Evolutionary conservation across 2,329 filamentous ascomycete species (phyloP), one percentile per base, ranked within the genome.

Genomic region (Alternaria tenuissima): DNA sequence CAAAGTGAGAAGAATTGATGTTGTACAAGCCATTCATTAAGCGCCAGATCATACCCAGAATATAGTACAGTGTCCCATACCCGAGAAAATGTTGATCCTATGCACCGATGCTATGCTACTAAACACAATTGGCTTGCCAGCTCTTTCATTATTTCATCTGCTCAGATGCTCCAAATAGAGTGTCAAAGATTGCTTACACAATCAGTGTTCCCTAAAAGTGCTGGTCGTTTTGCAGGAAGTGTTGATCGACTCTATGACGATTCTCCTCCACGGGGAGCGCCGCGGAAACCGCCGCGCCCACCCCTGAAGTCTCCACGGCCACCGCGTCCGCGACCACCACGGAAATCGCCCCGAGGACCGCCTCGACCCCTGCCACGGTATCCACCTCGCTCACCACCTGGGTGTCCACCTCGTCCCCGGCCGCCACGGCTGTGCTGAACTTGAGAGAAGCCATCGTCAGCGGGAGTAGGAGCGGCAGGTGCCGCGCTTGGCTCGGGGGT

Each of bases 391-490:
- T 84, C 84, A 77, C 76, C 76, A 39, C 77, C 76, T 36, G 76
- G 69, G 61, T 71, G 63, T 49, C 76, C 74, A 43, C 78, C 77
- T 42, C 86, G 86, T 71, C 87, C 86, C 59, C 83, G 80, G 71
- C 78, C 77, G 42, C 79, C 77, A 26, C 78, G 77, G 54, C 66
- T 69, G 61, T 78, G 76, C 42, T 75, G 87, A 11, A 93, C 90
- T 71, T 90, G 87, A 61, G 90, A 88, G 83, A 93, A 93, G 24
- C 90, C 91, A 71, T 92, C 91, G 51, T 84, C 81, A 48, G 80
- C 79, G 34, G 79, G 62, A 18, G 72, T 65, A 44, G 75, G 60
- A 24, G 76, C 62, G 22, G 77, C 60, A 32, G 65, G 58, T 26
- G 73, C 64, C 32, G 70, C 70, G 46, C 67, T 66, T 20, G 70